Evolutionary conservation across 1,284 basidiomycete species (phyloP).

Genomic region (Ustilago cynodontis): DNA sequence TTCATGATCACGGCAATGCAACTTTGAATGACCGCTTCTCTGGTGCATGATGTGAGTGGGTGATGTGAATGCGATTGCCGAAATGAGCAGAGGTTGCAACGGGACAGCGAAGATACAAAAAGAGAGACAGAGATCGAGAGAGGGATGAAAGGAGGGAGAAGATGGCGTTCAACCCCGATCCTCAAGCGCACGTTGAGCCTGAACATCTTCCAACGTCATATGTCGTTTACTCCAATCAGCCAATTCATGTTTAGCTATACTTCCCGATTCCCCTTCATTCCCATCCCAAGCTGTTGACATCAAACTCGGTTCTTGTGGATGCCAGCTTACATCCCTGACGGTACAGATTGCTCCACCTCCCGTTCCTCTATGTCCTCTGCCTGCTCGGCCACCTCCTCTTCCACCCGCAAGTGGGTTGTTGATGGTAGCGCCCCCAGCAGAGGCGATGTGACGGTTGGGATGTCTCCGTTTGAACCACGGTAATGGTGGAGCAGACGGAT

Average conservation of each 20-base stretch:
- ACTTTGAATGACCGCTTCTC: not conserved
- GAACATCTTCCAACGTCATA: constrained; percentile 42
- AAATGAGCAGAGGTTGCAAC: not conserved
- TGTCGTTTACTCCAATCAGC: constrained; percentile 49
- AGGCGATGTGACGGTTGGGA: constrained; percentile 11
- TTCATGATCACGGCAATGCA: not conserved
- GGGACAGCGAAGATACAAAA: too few relatives aligned
- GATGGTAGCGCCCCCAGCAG: not conserved
- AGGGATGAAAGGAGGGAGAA: not conserved
- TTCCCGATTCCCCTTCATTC: constrained; percentile 53
- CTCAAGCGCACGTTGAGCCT: constrained; percentile 23
- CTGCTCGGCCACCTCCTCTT: constrained; percentile 13
- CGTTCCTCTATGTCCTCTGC: constrained; percentile 40
- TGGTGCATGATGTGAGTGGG: too few relatives aligned
- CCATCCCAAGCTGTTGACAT: constrained; percentile 91
- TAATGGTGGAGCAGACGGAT: constrained; percentile 49
- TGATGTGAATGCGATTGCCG: not conserved
- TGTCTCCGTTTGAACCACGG: constrained; percentile 48
- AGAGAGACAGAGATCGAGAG: too few relatives aligned
- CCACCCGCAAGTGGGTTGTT: constrained; percentile 16
- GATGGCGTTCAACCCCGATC: constrained; percentile 17
- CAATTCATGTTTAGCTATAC: constrained; percentile 56
- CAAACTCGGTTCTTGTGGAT: constrained; percentile 85
- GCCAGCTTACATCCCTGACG: constrained; percentile 94
- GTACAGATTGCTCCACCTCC: constrained; percentile 49